Base-by-base conservation (phyloP, 1,139 yeast genomes). In the Candida buenavistaensis region DNA sequence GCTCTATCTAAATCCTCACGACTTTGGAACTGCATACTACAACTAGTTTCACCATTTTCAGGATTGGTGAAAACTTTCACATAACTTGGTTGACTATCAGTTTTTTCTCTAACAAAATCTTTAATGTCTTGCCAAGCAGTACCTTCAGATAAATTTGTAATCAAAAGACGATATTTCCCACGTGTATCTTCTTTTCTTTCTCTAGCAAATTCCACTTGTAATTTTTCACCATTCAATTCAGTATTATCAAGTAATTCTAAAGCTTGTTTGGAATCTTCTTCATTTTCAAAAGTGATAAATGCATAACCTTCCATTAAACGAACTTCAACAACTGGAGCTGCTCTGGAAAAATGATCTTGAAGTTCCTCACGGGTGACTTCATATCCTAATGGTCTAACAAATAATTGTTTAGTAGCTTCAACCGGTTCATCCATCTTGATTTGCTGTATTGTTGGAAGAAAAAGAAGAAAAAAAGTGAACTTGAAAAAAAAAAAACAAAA, bases 121-220 rank as follows among this genome's bases (percentile, higher is more conserved):
- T 84, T 84, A 55, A 84, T 75, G 55, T 83, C 90, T 71, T 84
- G 92, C 94, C 94, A 84, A 36, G 88, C 82, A 38, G 86, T 74
- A 44, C 82, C 81, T 49, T 80, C 84, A 48, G 89, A 89, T 52
- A 84, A 70, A 61, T 78, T 78, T 47, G 76, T 62, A 24, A 84
- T 75, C 55, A 80, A 76, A 40, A 82, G 78, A 70, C 94, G 78
- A 65, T 64, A 78, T 64, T 83, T 81, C 52, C 87, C 87, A 57
- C 81, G 75, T 49, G 82, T 68, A 63, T 67, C 75, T 54, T 69
- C 75, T 47, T 55, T 63, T 53, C 72, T 82, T 53, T 79, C 75
- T 58, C 78, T 80, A 33, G 90, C 88, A 54, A 69, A 79, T 57
- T 82, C 87, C 42, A 83, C 75, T 51, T 74, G 80, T 49, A 83